Percentiles rank a stretch among this genome's conserved stretches.
These are phyloP conservation scores for Dryas octopetala DNA, from an alignment of 306 rosid species.

Conservation along the genomic window DNA sequence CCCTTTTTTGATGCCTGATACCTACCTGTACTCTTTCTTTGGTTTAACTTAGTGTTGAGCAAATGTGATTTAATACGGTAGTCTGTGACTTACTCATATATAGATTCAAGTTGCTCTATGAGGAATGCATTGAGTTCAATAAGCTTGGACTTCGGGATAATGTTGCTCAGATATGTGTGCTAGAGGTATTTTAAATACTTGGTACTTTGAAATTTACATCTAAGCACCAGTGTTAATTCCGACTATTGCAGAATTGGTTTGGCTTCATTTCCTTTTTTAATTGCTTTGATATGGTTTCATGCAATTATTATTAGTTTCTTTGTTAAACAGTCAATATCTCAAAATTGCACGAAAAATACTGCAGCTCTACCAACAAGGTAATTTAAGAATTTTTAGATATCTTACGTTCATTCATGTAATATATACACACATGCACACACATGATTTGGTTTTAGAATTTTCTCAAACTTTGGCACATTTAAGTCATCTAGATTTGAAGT, in stretches of 20 bases:
- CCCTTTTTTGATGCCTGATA: too few relatives aligned
- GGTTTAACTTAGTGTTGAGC: neutral
- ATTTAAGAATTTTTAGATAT: constrained; percentile 17
- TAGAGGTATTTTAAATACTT: constrained; percentile 57
- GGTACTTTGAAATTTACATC: constrained; percentile 9
- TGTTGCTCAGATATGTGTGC: constrained; percentile 88
- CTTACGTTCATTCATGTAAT: constrained; percentile 15
- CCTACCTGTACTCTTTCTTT: neutral
- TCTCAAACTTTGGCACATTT: neutral
- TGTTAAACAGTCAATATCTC: constrained; percentile 51
- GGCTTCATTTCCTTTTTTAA: neutral
- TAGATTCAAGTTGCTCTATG: constrained; percentile 79
- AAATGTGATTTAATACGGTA: constrained; percentile 7
- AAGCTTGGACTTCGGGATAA: constrained; percentile 93
- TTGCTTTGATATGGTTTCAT: constrained; percentile 13
- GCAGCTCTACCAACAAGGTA: constrained; percentile 58
- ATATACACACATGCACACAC: neutral
- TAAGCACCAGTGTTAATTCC: neutral
- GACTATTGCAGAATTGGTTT: neutral
- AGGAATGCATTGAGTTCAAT: constrained; percentile 79
- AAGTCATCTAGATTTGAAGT: neutral
- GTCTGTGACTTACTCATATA: constrained; percentile 15
- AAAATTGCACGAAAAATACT: constrained; percentile 26
- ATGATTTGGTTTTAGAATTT: constrained; percentile 8
- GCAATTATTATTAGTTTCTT: constrained; percentile 1